Conservation (phyloP, 768 basidiomycete genomes). For the Lanmaoa pseudosensibilis region DNA sequence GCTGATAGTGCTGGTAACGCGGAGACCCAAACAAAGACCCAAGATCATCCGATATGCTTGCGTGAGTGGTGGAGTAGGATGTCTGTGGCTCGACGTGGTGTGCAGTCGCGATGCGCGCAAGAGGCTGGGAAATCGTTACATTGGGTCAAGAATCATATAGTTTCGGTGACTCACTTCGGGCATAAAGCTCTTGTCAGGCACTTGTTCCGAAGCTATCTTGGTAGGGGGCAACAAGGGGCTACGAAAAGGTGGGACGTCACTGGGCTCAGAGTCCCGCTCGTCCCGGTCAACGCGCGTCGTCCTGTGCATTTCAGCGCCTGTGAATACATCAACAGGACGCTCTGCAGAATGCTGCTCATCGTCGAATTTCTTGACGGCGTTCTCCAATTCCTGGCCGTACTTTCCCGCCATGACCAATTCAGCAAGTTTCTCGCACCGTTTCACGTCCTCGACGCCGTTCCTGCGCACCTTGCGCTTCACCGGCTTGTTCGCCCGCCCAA, state of each 20-base stretch:
- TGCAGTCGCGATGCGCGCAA: background rate
- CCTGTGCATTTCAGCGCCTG: background rate
- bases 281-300: background rate
- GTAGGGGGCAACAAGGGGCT: conserved; percentile 33
- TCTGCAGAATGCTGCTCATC: background rate
- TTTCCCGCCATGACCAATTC: conserved; percentile 52
- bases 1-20: conserved; percentile 7
- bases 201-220: background rate
- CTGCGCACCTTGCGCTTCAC: conserved; percentile 53
- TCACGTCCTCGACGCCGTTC: conserved; percentile 47
- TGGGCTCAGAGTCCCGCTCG: background rate
- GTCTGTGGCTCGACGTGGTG: conserved; percentile 3
- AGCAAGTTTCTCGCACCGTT: conserved; percentile 51
- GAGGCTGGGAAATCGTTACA: conserved; percentile 11
- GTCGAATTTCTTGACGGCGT: conserved; percentile 41
- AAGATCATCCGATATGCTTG: background rate
- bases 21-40: background rate
- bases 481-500: conserved; percentile 42
- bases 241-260: conserved; percentile 25
- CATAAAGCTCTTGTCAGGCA: background rate
- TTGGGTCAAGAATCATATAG: background rate
- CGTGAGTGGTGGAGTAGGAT: background rate
- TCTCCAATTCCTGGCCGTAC: conserved; percentile 47
- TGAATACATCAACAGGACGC: background rate
- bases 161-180: conserved; percentile 15